phyloP scores from a whole-genome alignment of 805 yeast species.

The Saccharomycopsis amapae region DNA sequence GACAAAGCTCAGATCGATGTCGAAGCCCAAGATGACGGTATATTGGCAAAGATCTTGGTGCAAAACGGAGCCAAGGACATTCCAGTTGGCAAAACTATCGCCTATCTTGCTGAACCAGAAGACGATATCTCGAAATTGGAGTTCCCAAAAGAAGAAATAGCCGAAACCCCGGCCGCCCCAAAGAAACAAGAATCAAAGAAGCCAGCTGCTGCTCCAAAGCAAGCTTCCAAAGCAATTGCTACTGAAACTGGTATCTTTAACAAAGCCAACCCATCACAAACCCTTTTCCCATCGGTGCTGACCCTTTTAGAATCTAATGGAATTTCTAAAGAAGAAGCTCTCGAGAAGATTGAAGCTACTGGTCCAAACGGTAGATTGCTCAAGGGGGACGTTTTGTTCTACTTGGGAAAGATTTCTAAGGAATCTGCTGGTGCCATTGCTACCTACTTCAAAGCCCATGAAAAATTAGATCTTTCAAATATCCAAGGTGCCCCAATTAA shows the following conservation, averaged over 20 bases:
- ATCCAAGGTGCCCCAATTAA: constrained; percentile 39
- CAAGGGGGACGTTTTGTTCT: constrained; percentile 87
- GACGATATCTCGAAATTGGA: constrained; percentile 68
- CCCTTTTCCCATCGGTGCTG: constrained; percentile 73
- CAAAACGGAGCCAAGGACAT: constrained; percentile 73
- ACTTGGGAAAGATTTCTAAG: constrained; percentile 61
- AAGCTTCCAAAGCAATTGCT: constrained; percentile 13
- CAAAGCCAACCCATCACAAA: constrained; percentile 59
- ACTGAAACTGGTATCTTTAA: constrained; percentile 16
- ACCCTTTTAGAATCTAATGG: constrained; percentile 51
- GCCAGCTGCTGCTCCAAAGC: constrained; percentile 21
- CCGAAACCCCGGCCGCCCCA: constrained; percentile 24
- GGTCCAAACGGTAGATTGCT: constrained; percentile 86
- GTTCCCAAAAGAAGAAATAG: constrained; percentile 40
- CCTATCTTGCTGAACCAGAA: constrained; percentile 77
- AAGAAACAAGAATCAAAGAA: constrained; percentile 23
- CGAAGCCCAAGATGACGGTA: constrained; percentile 89
- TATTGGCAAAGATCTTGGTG: constrained; percentile 63
- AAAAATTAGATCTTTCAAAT: constrained; percentile 66
- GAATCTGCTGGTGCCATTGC: constrained; percentile 49
- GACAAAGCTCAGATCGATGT: constrained; percentile 81
- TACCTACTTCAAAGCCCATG: constrained; percentile 45
- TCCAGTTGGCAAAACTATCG: constrained; percentile 86
- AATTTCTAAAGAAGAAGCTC: constrained; percentile 65
- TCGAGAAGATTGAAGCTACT: constrained; percentile 65